phyloP scores from a whole-genome alignment of 441 rosid species.

The Croton laevigatus region DNA sequence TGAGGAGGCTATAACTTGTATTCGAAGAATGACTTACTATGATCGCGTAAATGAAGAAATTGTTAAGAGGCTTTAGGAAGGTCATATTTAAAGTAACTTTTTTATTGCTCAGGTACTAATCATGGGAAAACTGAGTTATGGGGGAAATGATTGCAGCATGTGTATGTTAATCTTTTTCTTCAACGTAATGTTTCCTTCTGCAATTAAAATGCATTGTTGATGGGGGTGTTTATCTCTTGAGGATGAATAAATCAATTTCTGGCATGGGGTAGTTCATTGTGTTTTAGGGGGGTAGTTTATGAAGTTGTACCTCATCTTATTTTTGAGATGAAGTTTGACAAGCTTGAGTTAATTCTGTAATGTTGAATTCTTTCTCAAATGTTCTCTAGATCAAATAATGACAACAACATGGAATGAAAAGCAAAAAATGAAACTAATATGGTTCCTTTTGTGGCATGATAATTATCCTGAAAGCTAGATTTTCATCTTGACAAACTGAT shows the following conservation, averaged over 20 bases:
- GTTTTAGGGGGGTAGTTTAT: neutral
- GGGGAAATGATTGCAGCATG: neutral
- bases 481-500: neutral
- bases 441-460: neutral
- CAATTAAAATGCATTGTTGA: neutral
- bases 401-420: neutral
- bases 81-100: conserved; percentile 4
- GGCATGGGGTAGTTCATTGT: no score
- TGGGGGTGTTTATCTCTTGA: neutral
- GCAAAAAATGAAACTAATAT: neutral
- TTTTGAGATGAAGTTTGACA: neutral
- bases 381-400: neutral
- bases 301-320: neutral
- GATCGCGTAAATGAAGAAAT: conserved; percentile 78
- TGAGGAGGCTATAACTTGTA: conserved; percentile 65
- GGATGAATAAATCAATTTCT: neutral
- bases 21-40: conserved; percentile 89
- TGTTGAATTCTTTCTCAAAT: neutral
- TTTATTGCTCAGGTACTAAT: neutral
- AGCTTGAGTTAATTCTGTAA: neutral
- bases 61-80: conserved; percentile 62
- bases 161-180: neutral
- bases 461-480: neutral
- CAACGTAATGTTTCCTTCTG: neutral
- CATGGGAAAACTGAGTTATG: neutral